Evolutionary conservation across 352 stramenopile genomes (phyloP), one percentile per base, ranked within the genome.

Genomic region (Heterotrichella gracilis): DNA sequence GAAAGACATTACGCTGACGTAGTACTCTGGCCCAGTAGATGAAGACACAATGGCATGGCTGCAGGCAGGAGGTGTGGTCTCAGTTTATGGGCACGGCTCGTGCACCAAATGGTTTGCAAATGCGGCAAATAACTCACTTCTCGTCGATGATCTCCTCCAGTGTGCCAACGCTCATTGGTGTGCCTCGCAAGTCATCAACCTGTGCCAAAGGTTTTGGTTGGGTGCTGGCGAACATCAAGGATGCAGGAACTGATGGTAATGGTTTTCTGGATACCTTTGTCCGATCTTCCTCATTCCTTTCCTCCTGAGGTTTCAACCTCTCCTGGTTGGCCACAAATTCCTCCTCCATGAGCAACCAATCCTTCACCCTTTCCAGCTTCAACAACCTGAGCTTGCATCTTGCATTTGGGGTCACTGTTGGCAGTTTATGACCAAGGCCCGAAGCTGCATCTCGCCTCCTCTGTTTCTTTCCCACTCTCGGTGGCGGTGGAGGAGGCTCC

Each of bases 241-340:
- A 3, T 25, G 2, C 3, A 63, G 32, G 9, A 53, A 9, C 9
- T 53, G 32, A 53, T 9, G 32, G 32, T 53, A n/a, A 53, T n/a
- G 32, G 32, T 9, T 25, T 70, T 70, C n/a, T n/a, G n/a, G n/a
- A n/a, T n/a, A n/a, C n/a, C n/a, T n/a, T n/a, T n/a, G n/a, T 69
- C 17, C 39, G 66, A 20, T 76, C 72, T 40, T 76, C 40, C 24
- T 73, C 68, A 79, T 97, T 92, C 70, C 95, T 93, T 75, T 96
- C 86, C 77, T 99, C 90, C 75, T 94, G 92, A n/a, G 92, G 90
- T 79, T 97, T 97, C 77, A 98, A 93, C 25, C 97, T 89, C 78
- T 98, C 90, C 79, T 98, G 92, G 80, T 99, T 99, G 72, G 92
- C 86, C 78, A 99, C 99, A 71, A 98, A 99, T 77, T 99, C 94